These are phyloP conservation scores for Myrica gale DNA, from an alignment of 306 rosid genomes.

Conservation along the genomic window DNA sequence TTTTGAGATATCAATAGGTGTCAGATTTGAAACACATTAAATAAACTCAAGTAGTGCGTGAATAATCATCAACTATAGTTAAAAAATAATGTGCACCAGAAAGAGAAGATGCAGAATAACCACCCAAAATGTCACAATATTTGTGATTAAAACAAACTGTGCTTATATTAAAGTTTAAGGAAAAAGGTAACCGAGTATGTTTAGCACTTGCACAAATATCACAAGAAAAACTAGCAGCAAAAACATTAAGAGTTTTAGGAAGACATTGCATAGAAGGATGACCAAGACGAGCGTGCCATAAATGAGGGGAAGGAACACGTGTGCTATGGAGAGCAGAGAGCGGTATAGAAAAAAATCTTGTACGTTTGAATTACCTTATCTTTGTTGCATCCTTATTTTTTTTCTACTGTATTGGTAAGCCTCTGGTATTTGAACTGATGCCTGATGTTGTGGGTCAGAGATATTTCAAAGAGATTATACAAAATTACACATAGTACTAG, in stretches of 20 bases:
- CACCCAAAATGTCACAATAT: neutral
- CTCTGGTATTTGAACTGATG: no score
- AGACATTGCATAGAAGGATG: neutral
- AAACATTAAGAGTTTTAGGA: neutral
- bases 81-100: neutral
- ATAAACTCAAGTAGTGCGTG: neutral
- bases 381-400: no score
- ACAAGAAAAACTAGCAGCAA: neutral
- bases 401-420: no score
- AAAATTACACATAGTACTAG: no score
- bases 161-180: neutral
- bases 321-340: neutral
- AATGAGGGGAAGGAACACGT: no score
- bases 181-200: neutral
- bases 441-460: no score
- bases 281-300: neutral
- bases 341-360: no score
- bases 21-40: neutral
- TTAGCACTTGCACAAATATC: neutral
- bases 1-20: neutral
- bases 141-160: neutral
- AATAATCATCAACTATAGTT: constrained; percentile 5
- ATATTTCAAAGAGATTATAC: no score
- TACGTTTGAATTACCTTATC: no score
- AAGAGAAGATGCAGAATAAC: neutral